Evolutionary conservation across 225 moss, liverwort and hornwort genomes (phyloP).

Genomic region (Neckera pumila): DNA sequence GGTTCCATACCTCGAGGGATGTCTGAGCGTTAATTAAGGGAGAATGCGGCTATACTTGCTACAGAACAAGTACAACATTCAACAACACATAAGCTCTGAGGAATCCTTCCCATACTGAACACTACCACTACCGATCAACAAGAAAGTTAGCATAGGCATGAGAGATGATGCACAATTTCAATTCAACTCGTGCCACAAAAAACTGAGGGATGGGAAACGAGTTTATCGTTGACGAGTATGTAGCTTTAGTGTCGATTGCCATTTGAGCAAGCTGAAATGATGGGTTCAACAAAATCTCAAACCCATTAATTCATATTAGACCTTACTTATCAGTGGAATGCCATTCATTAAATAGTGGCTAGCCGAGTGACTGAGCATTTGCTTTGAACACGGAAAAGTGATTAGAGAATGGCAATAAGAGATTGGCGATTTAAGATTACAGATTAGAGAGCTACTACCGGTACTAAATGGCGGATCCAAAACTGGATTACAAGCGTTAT

Average conservation of each 20-base stretch:
- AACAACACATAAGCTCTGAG: neutral
- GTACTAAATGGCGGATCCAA: neutral
- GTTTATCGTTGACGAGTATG: neutral
- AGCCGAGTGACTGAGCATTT: neutral
- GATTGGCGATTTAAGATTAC: neutral
- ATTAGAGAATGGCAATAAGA: neutral
- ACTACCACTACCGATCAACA: too few relatives aligned
- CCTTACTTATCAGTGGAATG: neutral
- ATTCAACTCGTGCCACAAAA: neutral
- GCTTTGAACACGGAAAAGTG: neutral
- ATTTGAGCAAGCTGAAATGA: neutral
- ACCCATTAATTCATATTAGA: neutral
- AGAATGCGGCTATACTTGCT: neutral
- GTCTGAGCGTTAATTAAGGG: neutral
- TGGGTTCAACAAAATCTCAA: neutral
- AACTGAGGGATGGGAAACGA: neutral
- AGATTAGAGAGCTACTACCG: neutral
- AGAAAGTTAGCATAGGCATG: too few relatives aligned
- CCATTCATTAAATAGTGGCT: neutral
- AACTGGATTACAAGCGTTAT: constrained; percentile 1
- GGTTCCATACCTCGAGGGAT: neutral
- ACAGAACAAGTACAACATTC: neutral
- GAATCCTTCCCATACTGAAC: neutral
- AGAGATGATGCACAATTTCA: neutral
- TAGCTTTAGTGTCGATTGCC: neutral